These are phyloP conservation scores for Raffaelea albimanens DNA, from an alignment of 2,329 filamentous ascomycete species.

Conservation along the genomic window DNA sequence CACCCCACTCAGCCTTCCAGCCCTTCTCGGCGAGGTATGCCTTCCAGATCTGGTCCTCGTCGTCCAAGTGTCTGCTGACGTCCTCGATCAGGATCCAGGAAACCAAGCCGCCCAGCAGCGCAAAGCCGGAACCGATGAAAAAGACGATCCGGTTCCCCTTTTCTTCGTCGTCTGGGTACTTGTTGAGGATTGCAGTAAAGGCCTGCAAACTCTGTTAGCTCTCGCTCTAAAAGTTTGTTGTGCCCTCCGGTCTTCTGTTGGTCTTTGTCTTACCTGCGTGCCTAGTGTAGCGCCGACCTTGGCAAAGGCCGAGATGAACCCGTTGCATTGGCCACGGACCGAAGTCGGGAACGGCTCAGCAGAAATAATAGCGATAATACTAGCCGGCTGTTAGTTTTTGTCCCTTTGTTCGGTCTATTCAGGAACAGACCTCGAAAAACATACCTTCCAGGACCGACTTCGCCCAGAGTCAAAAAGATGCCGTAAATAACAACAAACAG, in stretches of 20 bases:
- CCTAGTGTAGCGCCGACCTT: constrained; percentile 43
- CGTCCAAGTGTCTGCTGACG: constrained; percentile 21
- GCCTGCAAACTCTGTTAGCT: constrained; percentile 16
- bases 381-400: constrained; percentile 4
- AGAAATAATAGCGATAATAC: constrained; percentile 23
- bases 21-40: constrained; percentile 31
- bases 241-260: too few relatives aligned
- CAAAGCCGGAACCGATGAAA: constrained; percentile 39
- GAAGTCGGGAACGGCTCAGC: constrained; percentile 40
- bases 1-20: constrained; percentile 27
- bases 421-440: not conserved
- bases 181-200: constrained; percentile 39
- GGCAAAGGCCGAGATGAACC: constrained; percentile 35
- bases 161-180: constrained; percentile 24
- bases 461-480: constrained; percentile 36
- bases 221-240: too few relatives aligned
- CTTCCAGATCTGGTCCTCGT: constrained; percentile 34
- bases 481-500: constrained; percentile 43
- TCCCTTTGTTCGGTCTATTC: not conserved
- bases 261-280: constrained; percentile 21
- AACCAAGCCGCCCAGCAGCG: constrained; percentile 32
- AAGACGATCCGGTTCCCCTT: constrained; percentile 40
- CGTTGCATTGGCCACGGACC: constrained; percentile 38
- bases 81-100: constrained; percentile 36
- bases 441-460: constrained; percentile 37